Evolutionary conservation across 345 rosid genomes (phyloP).

Genomic region (Mallotus nudiflorus): DNA sequence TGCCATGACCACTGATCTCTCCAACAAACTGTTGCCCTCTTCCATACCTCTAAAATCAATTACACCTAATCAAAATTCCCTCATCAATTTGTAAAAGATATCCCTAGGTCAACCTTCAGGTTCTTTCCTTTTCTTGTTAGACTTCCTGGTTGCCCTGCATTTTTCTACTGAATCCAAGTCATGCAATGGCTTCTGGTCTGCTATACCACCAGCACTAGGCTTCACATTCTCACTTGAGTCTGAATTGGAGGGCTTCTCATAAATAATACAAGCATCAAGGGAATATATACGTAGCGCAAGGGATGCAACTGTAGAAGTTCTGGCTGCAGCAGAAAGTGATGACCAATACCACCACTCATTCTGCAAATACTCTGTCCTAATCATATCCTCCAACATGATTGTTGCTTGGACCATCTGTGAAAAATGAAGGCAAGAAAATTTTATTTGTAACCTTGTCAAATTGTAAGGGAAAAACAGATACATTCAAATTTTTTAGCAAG

Average conservation of each 20-base stretch:
- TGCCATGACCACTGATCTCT: conserved; percentile 7
- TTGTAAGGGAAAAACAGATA: not conserved
- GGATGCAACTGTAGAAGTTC: conserved; percentile 72
- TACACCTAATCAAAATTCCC: conserved; percentile 9
- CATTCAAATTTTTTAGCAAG: not conserved
- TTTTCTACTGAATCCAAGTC: conserved; percentile 55
- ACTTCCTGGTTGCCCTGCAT: conserved; percentile 58
- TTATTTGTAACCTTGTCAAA: not conserved
- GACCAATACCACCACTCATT: conserved; percentile 99
- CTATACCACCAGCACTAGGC: conserved; percentile 29
- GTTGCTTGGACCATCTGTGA: conserved; percentile 90
- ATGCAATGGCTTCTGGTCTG: conserved; percentile 40
- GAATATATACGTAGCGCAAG: conserved; percentile 79
- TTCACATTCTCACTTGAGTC: conserved; percentile 43
- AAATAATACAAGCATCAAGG: conserved; percentile 77
- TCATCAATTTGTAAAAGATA: not conserved
- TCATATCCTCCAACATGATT: conserved; percentile 81
- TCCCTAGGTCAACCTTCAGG: conserved; percentile 48
- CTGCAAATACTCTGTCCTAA: conserved; percentile 68
- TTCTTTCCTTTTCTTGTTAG: conserved; percentile 87
- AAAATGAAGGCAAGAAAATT: not conserved
- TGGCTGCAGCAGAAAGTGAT: conserved; percentile 87
- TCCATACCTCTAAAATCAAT: conserved; percentile 18
- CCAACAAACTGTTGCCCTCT: conserved; percentile 19
- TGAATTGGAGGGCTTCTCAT: conserved; percentile 47